These are phyloP conservation scores for Aspergillus nomiae DNA, from an alignment of 2,329 filamentous ascomycete species.

Conservation along the genomic window DNA sequence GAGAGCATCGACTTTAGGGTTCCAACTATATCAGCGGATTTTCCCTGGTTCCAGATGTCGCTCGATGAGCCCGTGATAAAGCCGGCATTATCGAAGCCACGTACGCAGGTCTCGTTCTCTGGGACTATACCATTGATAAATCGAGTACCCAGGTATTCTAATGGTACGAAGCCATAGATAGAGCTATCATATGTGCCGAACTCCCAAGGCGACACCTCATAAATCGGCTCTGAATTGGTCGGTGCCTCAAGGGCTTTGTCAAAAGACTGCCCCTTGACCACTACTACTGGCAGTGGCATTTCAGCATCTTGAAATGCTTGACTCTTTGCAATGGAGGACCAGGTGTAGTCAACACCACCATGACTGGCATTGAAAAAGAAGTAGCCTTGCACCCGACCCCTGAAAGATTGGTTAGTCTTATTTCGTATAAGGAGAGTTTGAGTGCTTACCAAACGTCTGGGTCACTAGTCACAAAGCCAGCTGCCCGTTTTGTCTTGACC, in stretches of 20 bases:
- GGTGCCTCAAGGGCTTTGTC: slow-evolving; percentile 53
- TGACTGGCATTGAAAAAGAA: slow-evolving; percentile 30
- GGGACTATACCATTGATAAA: slow-evolving; percentile 64
- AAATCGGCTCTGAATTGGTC: slow-evolving; percentile 54
- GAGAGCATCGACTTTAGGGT: too few species aligned
- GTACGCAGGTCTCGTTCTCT: slow-evolving; percentile 62
- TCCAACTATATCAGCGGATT: too few species aligned
- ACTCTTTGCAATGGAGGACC: slow-evolving; percentile 70
- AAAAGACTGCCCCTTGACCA: slow-evolving; percentile 66
- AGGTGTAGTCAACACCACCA: slow-evolving; percentile 75
- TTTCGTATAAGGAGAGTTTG: too few species aligned
- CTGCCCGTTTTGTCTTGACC: slow-evolving; percentile 63
- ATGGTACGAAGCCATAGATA: slow-evolving; percentile 67
- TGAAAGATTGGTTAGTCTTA: too few species aligned
- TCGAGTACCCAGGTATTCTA: slow-evolving; percentile 70
- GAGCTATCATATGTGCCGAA: slow-evolving; percentile 74
- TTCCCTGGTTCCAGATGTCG: slow-evolving; percentile 71
- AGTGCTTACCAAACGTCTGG: too few species aligned
- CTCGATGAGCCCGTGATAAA: slow-evolving; percentile 83
- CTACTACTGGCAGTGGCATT: slow-evolving; percentile 70
- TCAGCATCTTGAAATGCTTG: slow-evolving; percentile 61
- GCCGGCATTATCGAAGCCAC: slow-evolving; percentile 77
- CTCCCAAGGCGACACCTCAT: slow-evolving; percentile 75
- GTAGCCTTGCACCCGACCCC: slow-evolving; percentile 46
- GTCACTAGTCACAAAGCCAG: slow-evolving; percentile 50